phyloP scores from a whole-genome alignment of 768 basidiomycete genomes.

The Amanita inopinata region DNA sequence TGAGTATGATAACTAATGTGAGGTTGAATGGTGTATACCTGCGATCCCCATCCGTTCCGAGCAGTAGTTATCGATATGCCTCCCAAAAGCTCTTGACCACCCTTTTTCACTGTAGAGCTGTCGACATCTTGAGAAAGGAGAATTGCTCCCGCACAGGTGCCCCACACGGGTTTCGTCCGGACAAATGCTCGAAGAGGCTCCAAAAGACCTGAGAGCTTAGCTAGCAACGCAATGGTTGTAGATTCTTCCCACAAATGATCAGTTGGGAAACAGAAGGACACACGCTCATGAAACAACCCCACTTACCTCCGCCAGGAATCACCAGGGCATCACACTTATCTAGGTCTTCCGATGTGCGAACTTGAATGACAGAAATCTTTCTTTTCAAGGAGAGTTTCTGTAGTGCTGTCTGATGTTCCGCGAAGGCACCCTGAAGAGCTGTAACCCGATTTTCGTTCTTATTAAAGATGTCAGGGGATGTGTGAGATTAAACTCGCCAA shows the following conservation, averaged over 20 bases:
- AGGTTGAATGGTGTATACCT: conserved; percentile 36
- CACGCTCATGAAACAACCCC: conserved; percentile 1
- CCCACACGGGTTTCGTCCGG: conserved; percentile 77
- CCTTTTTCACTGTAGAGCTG: conserved; percentile 56
- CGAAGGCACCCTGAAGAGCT: conserved; percentile 93
- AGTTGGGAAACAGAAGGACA: not conserved
- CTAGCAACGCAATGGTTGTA: conserved; percentile 81
- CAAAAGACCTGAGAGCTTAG: conserved; percentile 62
- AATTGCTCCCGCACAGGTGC: conserved; percentile 94
- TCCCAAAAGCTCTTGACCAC: conserved; percentile 79
- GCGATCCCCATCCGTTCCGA: conserved; percentile 92
- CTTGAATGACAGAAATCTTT: conserved; percentile 41
- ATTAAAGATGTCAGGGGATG: not conserved
- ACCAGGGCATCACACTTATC: conserved; percentile 72
- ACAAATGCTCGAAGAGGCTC: conserved; percentile 73
- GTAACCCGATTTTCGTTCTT: conserved; percentile 11
- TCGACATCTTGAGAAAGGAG: conserved; percentile 67
- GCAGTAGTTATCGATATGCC: conserved; percentile 73
- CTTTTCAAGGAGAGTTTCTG: conserved; percentile 41
- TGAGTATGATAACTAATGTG: not conserved
- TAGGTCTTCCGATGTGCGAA: conserved; percentile 72
- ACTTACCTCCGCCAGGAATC: conserved; percentile 83
- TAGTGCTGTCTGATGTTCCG: conserved; percentile 72
- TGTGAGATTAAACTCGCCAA: conserved; percentile 29
- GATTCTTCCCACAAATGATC: conserved; percentile 64